Base-by-base conservation (phyloP, 371 early-diverging fungal genomes). In the Mortierella polycephala region DNA sequence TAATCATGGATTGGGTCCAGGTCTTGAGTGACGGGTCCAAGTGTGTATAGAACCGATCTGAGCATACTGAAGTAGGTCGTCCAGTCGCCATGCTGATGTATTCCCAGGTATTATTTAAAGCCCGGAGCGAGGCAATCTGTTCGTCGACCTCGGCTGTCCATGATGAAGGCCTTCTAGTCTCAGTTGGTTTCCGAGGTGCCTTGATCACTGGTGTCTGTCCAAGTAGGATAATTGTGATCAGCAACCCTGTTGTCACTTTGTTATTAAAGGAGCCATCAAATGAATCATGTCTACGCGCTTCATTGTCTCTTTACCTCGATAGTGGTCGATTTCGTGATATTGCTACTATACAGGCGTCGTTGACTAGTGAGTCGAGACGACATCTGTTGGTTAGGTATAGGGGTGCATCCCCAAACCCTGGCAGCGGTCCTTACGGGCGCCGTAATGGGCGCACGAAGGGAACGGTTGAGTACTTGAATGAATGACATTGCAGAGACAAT, bases 1-100 rank as follows among this genome's bases (percentile, higher is more conserved):
- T 20, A 55, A 73, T 58, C 80, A 69, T 79, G 54, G 56, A 57
- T 1, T 69, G 67, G 2, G 80, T 79, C 80, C 80, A 79, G 40
- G 11, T 37, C 18, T 53, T 57, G 18, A 79, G 57, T 9, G 58
- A 50, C 6, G 80, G 74, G 14, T 79, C 80, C 5, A 79, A 40
- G 0, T 18, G 18, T 0, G 63, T 73, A 18, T 73, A 64, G 44
- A 50, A 79, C 11, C 74, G 80, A 50, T 72, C 73, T 1, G 79
- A 60, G 47, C 69, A 69, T 1, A 56, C 73, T 0, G 69, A 60
- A 2, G 51, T 7, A 1, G 80, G 41, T 7, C 66, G 63, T 1
- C 63, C 63, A 7, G 58, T n/a, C 5, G 41, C 60, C 0, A 45
- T 10, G 18, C 57, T 20, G 51, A 79, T 73, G 8, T 66, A 46